These are phyloP conservation scores for Phytophthora pseudosyringae DNA, from an alignment of 352 stramenopile genomes.

Conservation along the genomic window DNA sequence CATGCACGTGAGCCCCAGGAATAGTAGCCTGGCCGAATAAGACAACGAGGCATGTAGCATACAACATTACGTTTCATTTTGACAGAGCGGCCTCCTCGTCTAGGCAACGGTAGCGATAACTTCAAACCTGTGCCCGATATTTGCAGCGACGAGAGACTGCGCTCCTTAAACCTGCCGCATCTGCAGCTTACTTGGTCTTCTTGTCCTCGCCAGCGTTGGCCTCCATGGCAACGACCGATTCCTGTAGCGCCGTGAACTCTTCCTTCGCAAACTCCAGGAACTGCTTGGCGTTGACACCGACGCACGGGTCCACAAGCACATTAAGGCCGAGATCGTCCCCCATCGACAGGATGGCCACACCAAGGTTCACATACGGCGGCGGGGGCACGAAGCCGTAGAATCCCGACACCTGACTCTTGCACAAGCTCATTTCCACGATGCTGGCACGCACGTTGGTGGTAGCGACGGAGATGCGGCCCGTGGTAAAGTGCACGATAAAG, in stretches of 20 bases:
- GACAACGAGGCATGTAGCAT: conserved; percentile 20
- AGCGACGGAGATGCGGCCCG: conserved; percentile 65
- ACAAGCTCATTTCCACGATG: conserved; percentile 59
- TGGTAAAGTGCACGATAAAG: conserved; percentile 59
- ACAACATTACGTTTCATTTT: conserved; percentile 32
- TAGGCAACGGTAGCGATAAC: conserved; percentile 6
- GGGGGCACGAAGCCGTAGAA: conserved; percentile 82
- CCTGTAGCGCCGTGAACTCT: conserved; percentile 66
- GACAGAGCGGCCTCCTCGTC: conserved; percentile 1
- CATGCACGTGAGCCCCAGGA: neutral
- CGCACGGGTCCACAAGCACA: conserved; percentile 73
- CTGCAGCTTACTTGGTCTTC: conserved; percentile 36
- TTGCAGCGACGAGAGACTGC: neutral
- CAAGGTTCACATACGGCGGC: conserved; percentile 81
- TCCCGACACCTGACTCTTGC: conserved; percentile 55
- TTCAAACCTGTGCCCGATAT: conserved; percentile 16
- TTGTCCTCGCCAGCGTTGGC: conserved; percentile 34
- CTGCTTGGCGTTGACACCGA: conserved; percentile 65
- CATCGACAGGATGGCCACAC: conserved; percentile 74
- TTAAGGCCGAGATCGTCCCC: conserved; percentile 77
- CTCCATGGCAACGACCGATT: conserved; percentile 38
- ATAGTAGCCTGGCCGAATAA: conserved; percentile 18
- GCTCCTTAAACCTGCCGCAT: neutral
- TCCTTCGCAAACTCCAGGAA: conserved; percentile 72
- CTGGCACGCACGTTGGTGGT: conserved; percentile 73